Evolutionary conservation across 2,329 filamentous ascomycete genomes (phyloP), one percentile per base, ranked within the genome.

Genomic region (Paradendryphiella salina): DNA sequence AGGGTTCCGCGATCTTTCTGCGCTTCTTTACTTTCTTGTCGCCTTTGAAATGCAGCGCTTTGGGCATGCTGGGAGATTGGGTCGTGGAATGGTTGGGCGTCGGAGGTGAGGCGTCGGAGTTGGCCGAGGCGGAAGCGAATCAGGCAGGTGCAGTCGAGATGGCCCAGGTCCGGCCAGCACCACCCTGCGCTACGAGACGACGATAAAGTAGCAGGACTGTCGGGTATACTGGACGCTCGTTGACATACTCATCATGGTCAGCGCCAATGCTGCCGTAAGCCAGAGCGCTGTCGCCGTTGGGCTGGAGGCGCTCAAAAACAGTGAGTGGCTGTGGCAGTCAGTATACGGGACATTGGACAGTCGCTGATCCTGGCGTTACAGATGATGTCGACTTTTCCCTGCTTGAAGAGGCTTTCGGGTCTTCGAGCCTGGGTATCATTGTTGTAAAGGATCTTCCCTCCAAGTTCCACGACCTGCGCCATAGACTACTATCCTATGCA

Each of bases 11-110:
- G 39, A 81, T 76, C 63, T 89, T 85, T 81, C 96, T 96, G 73
- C 90, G 84, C 80, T 96, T 96, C 76, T 94, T 96, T 29, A 84
- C 77, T 77, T 94, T 94, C 76, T 95, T 96, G 77, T 99, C 94
- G 79, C 94, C 94, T 77, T 99, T 99, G 81, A 99, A 99, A 40
- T 85, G 81, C 51, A 99, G 83, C 39, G 93, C 86, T 73, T 96
- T 96, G 63, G 96, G 87, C 89, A 94, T 94, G 55, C 49, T 32
- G 57, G 18, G 14, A 42, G 34, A 13, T 23, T 44, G 40, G 36
- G 34, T 57, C 36, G 56, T 58, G 48, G 45, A 48, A 48, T 42
- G 39, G 15, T 45, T 34, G 37, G 46, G 52, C 46, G 36, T 56
- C 57, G 49, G 57, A 52, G 39, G 20, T 56, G 48, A 40, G 56